Evolutionary conservation across 1,284 basidiomycete genomes (phyloP), one percentile per base, ranked within the genome.

Genomic region (Pseudozyma hubeiensis): DNA sequence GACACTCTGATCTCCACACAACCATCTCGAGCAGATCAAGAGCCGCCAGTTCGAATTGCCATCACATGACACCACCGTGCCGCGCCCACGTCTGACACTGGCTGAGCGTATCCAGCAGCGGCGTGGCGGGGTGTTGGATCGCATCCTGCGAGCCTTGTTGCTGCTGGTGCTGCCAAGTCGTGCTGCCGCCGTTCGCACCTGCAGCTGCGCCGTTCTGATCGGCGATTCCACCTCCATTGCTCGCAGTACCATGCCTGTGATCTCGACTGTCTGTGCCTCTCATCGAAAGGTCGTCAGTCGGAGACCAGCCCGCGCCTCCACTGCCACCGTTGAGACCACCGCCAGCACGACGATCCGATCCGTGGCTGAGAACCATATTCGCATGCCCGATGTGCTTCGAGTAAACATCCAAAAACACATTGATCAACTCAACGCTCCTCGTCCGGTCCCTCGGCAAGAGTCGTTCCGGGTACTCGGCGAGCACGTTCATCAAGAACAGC

Each of bases 361-460:
- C 41, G 50, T 69, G 66, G 17, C 60, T 54, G 46, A 69, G 56
- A 30, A 69, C 66, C 66, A 64, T 63, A 19, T 69, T 69, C 8
- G 66, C 66, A 33, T 69, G 66, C 1, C 60, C 66, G 43, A 69
- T 69, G 40, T 69, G 66, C 34, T 69, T 69, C 30, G 60, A 58
- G 29, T 69, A 69, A 17, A 69, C 47, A 48, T 69, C 66, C 47
- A 63, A 56, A 33, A 69, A 69, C 48, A 64, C 50, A 14, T 58
- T 59, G 52, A 64, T 64, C n/a, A 69, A 19, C 46, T 69, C 66
- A 17, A 52, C 40, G 41, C 55, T 63, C 13, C 62, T 45, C 8
- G 60, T 47, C 11, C 66, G 55, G 43, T 69, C 66, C 11, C 66
- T 34, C 9, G 66, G 66, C 29, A 69, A 39, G 24, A 69, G 41